Evolutionary conservation across 495 filamentous ascomycete genomes (phyloP).

Genomic region (Platismatia glauca): DNA sequence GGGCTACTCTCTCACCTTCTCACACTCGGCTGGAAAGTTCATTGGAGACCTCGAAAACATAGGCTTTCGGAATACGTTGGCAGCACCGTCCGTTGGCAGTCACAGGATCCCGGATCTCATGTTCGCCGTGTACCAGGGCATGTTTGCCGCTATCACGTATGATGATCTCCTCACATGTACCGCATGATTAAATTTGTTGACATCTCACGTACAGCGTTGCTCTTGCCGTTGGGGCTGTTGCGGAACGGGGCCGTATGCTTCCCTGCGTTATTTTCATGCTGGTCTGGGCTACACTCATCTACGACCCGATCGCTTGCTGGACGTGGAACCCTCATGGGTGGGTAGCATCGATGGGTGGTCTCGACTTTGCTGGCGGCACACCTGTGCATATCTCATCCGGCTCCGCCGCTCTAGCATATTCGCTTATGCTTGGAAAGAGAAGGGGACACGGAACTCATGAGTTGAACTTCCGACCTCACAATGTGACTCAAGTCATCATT

Average conservation of each 20-base stretch:
- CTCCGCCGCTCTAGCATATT: conserved; percentile 79
- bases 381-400: conserved; percentile 95
- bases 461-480: conserved; percentile 94
- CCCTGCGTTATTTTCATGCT: conserved; percentile 95
- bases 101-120: conserved; percentile 77
- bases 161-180: conserved; percentile 22
- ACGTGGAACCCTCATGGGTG: conserved; percentile 90
- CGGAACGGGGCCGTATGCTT: conserved; percentile 90
- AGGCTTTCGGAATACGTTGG: conserved; percentile 75
- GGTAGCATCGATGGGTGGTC: conserved; percentile 72
- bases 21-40: conserved; percentile 69
- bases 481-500: conserved; percentile 93
- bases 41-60: conserved; percentile 84
- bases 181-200: not conserved
- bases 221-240: conserved; percentile 83
- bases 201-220: conserved; percentile 52
- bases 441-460: conserved; percentile 78
- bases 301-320: conserved; percentile 96
- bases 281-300: conserved; percentile 88
- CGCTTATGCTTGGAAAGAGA: conserved; percentile 73
- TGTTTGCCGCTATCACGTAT: conserved; percentile 93
- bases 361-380: conserved; percentile 94
- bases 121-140: conserved; percentile 93
- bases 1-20: conserved; percentile 93
- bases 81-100: conserved; percentile 70